Conservation (phyloP, 2,329 filamentous ascomycete species). For the Akanthomyces dipterigenus region DNA sequence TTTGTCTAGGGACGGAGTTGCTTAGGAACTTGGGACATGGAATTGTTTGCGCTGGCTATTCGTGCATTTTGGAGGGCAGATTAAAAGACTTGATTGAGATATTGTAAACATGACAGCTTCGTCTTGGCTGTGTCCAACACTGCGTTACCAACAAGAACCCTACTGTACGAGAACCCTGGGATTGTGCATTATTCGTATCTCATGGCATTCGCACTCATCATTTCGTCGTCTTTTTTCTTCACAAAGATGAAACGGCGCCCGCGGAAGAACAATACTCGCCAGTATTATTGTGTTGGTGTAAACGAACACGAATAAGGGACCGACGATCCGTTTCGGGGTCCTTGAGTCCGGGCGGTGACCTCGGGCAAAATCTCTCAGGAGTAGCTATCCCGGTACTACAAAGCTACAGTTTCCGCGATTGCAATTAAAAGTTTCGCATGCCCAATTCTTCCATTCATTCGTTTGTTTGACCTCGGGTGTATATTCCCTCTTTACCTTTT, state of each 20-base stretch:
- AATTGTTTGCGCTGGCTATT: background rate
- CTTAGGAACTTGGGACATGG: background rate
- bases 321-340: background rate
- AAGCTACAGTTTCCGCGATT: background rate
- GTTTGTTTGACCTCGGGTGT: background rate
- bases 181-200: no score
- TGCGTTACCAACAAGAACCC: background rate
- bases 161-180: no score
- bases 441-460: background rate
- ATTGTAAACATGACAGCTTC: background rate
- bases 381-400: background rate
- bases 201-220: background rate
- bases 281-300: background rate
- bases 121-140: background rate
- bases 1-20: slow-evolving; percentile 1
- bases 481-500: background rate
- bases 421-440: background rate
- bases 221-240: background rate
- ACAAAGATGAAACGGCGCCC: no score
- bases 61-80: background rate
- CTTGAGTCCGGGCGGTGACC: slow-evolving; percentile 22
- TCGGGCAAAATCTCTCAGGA: slow-evolving; percentile 19
- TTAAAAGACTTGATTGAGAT: background rate
- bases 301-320: slow-evolving; percentile 11
- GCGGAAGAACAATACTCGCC: background rate